Percentiles rank a stretch among this genome's conserved stretches.
These are phyloP conservation scores for Hirsutella rhossiliensis DNA, from an alignment of 2,329 filamentous ascomycete genomes.

Conservation along the genomic window DNA sequence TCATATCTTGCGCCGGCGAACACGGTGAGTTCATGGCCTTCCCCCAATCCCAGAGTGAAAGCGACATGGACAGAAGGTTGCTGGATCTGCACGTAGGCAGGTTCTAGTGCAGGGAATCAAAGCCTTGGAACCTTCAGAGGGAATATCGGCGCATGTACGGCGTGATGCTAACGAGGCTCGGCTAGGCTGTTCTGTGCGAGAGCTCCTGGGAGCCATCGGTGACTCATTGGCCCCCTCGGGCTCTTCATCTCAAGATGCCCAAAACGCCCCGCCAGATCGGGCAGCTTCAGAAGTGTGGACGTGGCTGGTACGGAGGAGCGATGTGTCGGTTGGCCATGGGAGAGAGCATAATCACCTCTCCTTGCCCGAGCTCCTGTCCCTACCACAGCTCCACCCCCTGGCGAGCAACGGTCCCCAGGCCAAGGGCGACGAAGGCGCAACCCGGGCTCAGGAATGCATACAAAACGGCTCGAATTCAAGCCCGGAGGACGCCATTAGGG, in stretches of 20 bases:
- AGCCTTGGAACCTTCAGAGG: too few species aligned
- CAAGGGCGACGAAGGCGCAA: not conserved
- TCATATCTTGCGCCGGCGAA: slow-evolving; percentile 25
- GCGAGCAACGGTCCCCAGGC: not conserved
- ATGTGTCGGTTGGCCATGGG: slow-evolving; percentile 21
- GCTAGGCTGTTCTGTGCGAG: slow-evolving; percentile 18
- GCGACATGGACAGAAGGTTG: too few species aligned
- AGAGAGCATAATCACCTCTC: slow-evolving; percentile 26
- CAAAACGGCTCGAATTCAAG: not conserved
- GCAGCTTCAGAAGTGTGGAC: slow-evolving; percentile 21
- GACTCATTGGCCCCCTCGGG: slow-evolving; percentile 10
- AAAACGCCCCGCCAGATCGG: slow-evolving; percentile 10
- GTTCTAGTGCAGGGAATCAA: too few species aligned
- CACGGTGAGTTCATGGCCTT: slow-evolving; percentile 16
- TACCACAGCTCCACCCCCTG: slow-evolving; percentile 5
- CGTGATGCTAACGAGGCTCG: slow-evolving; percentile 3
- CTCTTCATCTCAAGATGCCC: slow-evolving; percentile 3
- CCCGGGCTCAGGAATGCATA: not conserved
- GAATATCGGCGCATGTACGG: not conserved
- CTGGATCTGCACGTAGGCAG: too few species aligned
- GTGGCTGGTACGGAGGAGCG: slow-evolving; percentile 21
- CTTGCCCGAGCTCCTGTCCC: slow-evolving; percentile 16
- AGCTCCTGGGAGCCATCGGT: slow-evolving; percentile 19
- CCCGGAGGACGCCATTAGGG: slow-evolving; percentile 6
- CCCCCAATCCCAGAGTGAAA: too few species aligned